These are phyloP conservation scores for Lathyrus oleraceus DNA, from an alignment of 306 rosid genomes.

Conservation along the genomic window DNA sequence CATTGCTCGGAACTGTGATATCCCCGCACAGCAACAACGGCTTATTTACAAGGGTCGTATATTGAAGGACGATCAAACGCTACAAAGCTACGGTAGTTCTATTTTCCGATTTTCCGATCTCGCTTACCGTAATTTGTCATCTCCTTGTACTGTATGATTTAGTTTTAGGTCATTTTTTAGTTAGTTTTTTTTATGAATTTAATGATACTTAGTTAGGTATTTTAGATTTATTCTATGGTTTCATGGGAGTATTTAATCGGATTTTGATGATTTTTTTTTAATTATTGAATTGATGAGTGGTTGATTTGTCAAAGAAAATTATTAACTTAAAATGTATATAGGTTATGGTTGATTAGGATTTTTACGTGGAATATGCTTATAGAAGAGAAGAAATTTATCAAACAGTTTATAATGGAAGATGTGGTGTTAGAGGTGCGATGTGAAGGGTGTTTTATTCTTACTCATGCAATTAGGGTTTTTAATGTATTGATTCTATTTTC, in stretches of 20 bases:
- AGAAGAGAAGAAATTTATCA: not conserved
- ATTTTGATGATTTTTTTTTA: slow-evolving; percentile 4
- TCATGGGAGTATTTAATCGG: not conserved
- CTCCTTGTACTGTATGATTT: not conserved
- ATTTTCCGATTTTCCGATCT: slow-evolving; percentile 35
- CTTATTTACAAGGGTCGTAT: slow-evolving; percentile 89
- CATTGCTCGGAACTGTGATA: slow-evolving; percentile 57
- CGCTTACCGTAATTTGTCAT: not conserved
- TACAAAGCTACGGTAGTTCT: slow-evolving; percentile 66
- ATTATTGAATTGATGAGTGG: not conserved
- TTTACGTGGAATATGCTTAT: not conserved
- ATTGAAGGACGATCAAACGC: slow-evolving; percentile 79
- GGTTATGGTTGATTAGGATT: slow-evolving; percentile 26
- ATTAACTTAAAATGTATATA: not conserved
- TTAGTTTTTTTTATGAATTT: slow-evolving; percentile 19
- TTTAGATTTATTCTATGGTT: not conserved
- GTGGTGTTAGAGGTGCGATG: slow-evolving; percentile 10
- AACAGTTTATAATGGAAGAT: not conserved
- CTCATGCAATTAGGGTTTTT: slow-evolving; percentile 12
- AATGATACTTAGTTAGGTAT: slow-evolving; percentile 3
- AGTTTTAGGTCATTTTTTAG: not conserved
- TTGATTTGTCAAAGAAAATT: slow-evolving; percentile 21
- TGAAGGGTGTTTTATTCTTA: not conserved
- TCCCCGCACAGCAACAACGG: slow-evolving; percentile 74
- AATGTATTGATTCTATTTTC: not conserved